phyloP scores from a whole-genome alignment of 441 rosid species.

The Gossypium schwendimanii region DNA sequence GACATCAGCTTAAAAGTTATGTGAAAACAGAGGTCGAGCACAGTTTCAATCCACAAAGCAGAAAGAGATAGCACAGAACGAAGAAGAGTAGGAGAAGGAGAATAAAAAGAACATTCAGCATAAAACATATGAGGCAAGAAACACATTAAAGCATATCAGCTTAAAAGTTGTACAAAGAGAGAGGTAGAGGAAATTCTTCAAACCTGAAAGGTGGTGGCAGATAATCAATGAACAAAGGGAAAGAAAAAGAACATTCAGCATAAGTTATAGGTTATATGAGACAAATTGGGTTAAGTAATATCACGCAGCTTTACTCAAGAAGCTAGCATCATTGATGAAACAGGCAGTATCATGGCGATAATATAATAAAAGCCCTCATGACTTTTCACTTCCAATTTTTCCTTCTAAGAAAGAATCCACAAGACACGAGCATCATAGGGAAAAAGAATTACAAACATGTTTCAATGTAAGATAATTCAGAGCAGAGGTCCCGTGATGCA shows the following conservation, averaged over 20 bases:
- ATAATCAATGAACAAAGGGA: not conserved
- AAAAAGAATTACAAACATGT: conserved; percentile 34
- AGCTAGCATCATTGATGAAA: conserved; percentile 4
- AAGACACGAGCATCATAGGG: not conserved
- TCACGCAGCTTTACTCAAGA: not conserved
- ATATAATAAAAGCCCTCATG: not conserved
- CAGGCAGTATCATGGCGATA: not conserved
- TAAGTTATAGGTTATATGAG: not conserved
- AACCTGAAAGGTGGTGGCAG: not conserved
- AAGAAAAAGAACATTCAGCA: not conserved
- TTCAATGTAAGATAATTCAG: conserved; percentile 29
- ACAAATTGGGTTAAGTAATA: not conserved
- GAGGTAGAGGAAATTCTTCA: not conserved
- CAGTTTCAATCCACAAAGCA: not conserved
- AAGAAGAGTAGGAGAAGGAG: not conserved
- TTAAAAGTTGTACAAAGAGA: not conserved
- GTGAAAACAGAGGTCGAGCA: not conserved
- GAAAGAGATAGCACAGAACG: not conserved
- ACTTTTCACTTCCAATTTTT: not conserved
- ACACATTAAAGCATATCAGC: not conserved
- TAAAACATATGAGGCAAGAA: not conserved
- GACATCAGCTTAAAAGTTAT: not conserved
- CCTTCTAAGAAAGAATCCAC: not conserved
- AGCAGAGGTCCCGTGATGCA: conserved; percentile 34
- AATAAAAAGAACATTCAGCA: not conserved